These are phyloP conservation scores for Diaporthe velutina DNA, from an alignment of 2,329 filamentous ascomycete species.

Conservation along the genomic window DNA sequence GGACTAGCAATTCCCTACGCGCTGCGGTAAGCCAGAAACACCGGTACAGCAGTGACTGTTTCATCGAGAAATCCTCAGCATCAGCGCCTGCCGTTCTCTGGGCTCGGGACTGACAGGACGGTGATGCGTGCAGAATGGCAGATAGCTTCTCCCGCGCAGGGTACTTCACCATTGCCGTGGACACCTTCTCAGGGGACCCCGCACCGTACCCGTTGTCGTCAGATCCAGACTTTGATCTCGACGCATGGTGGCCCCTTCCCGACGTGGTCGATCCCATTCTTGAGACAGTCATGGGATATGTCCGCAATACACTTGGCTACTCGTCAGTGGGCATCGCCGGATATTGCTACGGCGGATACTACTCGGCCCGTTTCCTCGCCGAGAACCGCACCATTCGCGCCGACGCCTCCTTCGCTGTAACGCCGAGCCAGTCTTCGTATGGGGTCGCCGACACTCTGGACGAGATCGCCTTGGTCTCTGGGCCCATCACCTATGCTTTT, in stretches of 20 bases:
- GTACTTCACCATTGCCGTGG: slow-evolving; percentile 75
- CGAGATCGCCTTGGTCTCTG: neutral
- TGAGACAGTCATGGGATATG: slow-evolving; percentile 58
- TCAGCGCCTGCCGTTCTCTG: neutral
- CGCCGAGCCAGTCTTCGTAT: slow-evolving; percentile 61
- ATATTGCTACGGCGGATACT: slow-evolving; percentile 76
- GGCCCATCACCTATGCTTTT: slow-evolving; percentile 1
- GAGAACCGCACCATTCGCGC: slow-evolving; percentile 58
- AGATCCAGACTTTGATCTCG: slow-evolving; percentile 55
- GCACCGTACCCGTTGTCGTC: slow-evolving; percentile 55
- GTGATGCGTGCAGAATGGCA: slow-evolving; percentile 57
- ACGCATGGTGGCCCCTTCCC: slow-evolving; percentile 56
- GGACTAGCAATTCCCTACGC: neutral
- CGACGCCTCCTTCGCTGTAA: slow-evolving; percentile 72
- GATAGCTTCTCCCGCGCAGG: slow-evolving; percentile 77
- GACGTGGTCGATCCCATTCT: slow-evolving; percentile 61
- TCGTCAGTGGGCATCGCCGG: slow-evolving; percentile 68
- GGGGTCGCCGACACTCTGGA: neutral
- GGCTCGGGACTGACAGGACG: neutral
- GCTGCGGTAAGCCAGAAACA: neutral
- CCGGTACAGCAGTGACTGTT: neutral
- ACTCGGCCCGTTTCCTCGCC: slow-evolving; percentile 65
- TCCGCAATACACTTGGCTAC: slow-evolving; percentile 62
- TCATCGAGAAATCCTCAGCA: neutral
- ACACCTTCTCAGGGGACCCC: slow-evolving; percentile 73